Evolutionary conservation across 2,329 filamentous ascomycete species (phyloP).

Genomic region (Trichoderma sp.): DNA sequence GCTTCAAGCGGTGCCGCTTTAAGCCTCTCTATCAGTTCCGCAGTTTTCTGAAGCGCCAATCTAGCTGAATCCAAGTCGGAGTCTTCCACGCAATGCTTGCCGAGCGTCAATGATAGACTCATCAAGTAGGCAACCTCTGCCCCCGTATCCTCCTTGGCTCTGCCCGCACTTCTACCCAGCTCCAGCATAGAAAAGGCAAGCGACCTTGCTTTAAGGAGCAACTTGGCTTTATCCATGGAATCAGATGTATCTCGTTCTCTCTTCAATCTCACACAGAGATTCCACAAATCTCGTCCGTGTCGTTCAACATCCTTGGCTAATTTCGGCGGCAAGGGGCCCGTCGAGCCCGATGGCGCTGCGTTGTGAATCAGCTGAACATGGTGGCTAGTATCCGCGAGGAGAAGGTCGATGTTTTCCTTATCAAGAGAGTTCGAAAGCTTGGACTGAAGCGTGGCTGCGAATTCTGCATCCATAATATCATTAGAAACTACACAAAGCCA

Average conservation of each 20-base stretch:
- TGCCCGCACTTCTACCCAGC: slow-evolving; percentile 44
- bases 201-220: slow-evolving; percentile 44
- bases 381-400: slow-evolving; percentile 33
- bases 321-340: background rate
- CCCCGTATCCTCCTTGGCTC: slow-evolving; percentile 27
- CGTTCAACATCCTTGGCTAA: slow-evolving; percentile 48
- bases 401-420: slow-evolving; percentile 43
- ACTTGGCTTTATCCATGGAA: slow-evolving; percentile 26
- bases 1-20: slow-evolving; percentile 11
- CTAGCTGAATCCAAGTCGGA: slow-evolving; percentile 57
- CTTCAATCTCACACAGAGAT: slow-evolving; percentile 56
- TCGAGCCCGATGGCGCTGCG: slow-evolving; percentile 12
- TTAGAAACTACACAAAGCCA: background rate
- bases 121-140: slow-evolving; percentile 56
- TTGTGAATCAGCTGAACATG: slow-evolving; percentile 28
- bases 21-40: slow-evolving; percentile 46
- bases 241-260: slow-evolving; percentile 26
- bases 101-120: slow-evolving; percentile 66
- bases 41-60: slow-evolving; percentile 62
- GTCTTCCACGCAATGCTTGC: slow-evolving; percentile 49
- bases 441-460: slow-evolving; percentile 29
- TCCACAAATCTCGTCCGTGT: slow-evolving; percentile 63
- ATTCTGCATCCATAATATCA: slow-evolving; percentile 26
- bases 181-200: slow-evolving; percentile 69
- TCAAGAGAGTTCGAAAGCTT: slow-evolving; percentile 25